Percentiles rank a stretch among this genome's conserved stretches.
These are phyloP conservation scores for Barnettozyma populi DNA, from an alignment of 805 yeast species.

Conservation along the genomic window DNA sequence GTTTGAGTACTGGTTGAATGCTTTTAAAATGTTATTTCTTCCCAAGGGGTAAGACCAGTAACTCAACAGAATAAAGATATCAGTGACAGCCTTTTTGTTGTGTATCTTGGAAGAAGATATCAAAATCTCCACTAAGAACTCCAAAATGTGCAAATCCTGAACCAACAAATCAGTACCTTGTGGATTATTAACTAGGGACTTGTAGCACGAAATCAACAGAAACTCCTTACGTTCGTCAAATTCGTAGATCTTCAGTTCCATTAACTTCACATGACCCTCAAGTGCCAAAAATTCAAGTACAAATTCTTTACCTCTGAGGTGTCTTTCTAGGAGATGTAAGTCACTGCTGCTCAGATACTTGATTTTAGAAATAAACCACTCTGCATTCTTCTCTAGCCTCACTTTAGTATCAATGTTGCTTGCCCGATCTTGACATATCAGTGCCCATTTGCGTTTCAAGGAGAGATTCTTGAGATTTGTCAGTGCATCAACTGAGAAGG, in stretches of 20 bases:
- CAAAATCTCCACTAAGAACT: constrained; percentile 38
- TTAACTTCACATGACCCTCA: constrained; percentile 47
- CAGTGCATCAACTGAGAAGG: constrained; percentile 21
- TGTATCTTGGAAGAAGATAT: constrained; percentile 45
- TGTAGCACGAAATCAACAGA: constrained; percentile 44
- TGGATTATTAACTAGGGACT: constrained; percentile 37
- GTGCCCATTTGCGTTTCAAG: constrained; percentile 21
- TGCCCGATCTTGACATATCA: constrained; percentile 24
- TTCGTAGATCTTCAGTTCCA: constrained; percentile 39
- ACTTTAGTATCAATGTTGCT: background rate
- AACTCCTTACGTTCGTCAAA: constrained; percentile 47
- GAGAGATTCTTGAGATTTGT: constrained; percentile 15
- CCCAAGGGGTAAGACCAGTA: constrained; percentile 27
- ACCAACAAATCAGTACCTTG: constrained; percentile 23
- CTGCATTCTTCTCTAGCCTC: constrained; percentile 5
- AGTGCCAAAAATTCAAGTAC: constrained; percentile 36
- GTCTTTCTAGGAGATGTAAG: constrained; percentile 22
- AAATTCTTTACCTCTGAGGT: constrained; percentile 22
- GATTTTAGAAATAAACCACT: constrained; percentile 19
- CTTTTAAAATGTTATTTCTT: constrained; percentile 25
- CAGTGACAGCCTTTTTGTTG: constrained; percentile 51
- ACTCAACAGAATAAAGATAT: constrained; percentile 35
- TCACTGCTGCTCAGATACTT: constrained; percentile 15
- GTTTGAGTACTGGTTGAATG: constrained; percentile 16
- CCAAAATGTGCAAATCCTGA: constrained; percentile 19